A percentile compares a stretch with the other conserved stretches of the same genome.
Evolutionary conservation across 441 rosid genomes (phyloP).

Genomic region (Melastoma candidum): DNA sequence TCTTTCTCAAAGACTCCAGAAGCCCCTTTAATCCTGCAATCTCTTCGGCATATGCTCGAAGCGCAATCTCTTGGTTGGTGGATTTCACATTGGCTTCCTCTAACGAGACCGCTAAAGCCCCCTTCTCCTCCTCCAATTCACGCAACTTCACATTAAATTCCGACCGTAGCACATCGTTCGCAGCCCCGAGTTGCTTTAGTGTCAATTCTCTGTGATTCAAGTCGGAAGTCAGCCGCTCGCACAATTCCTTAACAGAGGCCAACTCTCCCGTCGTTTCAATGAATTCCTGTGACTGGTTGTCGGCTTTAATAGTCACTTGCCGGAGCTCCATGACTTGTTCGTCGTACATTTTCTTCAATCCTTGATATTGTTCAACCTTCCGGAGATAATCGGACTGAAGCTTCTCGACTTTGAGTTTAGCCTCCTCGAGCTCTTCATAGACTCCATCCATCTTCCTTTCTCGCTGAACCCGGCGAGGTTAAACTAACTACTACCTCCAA

Average conservation of each 20-base stretch:
- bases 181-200: constrained; percentile 34
- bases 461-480: background rate
- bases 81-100: constrained; percentile 68
- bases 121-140: constrained; percentile 51
- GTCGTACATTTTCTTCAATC: constrained; percentile 41
- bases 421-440: constrained; percentile 56
- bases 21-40: constrained; percentile 55
- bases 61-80: constrained; percentile 49
- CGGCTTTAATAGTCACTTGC: constrained; percentile 33
- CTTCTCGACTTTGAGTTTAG: constrained; percentile 51
- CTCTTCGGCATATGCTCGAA: constrained; percentile 50
- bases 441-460: constrained; percentile 42
- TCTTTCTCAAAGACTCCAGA: constrained; percentile 42
- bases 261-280: constrained; percentile 33
- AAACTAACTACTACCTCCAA: too few relatives aligned
- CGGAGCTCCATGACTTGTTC: constrained; percentile 33
- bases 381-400: constrained; percentile 38
- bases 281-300: constrained; percentile 40
- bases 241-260: constrained; percentile 23
- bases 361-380: constrained; percentile 32
- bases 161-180: constrained; percentile 57
- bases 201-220: constrained; percentile 48
- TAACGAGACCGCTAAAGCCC: constrained; percentile 36
- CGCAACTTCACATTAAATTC: constrained; percentile 29
- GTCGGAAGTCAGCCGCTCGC: constrained; percentile 38